Evolutionary conservation across 768 basidiomycete species (phyloP), one percentile per base, ranked within the genome.

Genomic region (Psilocybe sp.): DNA sequence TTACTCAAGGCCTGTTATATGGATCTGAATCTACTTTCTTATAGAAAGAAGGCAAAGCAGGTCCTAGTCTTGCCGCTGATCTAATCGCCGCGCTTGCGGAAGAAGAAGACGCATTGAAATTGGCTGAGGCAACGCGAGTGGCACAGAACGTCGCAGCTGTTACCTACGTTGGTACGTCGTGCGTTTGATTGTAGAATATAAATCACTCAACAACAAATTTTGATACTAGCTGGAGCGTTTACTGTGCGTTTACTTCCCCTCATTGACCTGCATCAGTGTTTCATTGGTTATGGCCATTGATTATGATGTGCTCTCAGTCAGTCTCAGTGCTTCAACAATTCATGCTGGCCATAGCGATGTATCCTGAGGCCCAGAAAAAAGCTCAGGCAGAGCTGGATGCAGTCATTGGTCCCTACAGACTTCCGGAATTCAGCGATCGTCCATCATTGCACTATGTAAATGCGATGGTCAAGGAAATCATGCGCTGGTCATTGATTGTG

Each of bases 361-460:
- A 60, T 35, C 63, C 65, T 4, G 60, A 64, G 1, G 56, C 62
- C 5, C 61, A 63, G 41, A 50, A 47, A 36, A 60, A 57, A 51
- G 63, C 63, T 16, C 63, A 62, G 44, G 61, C 57, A 23, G 63
- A 66, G 39, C 40, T 64, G 6, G 61, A 64, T 43, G 28, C 51
- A 11, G 60, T 66, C 0, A 39, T 63, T 35, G 63, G 63, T 3
- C 35, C 40, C 4, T 56, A 55, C 41, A 53, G 64, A 18, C 60
- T 66, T 10, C 65, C 65, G n/a, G 54, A 55, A 31, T 62, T 63
- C 39, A 52, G 39, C 14, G 65, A 66, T 40, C 60, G 63, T 34
- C 19, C 50, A 23, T 49, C 58, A 12, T 42, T 64, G 14, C 63
- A 59, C 1, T 66, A 61, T 31, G 41, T 60, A 14, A 57, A 59